These are phyloP conservation scores for Camptophora hylomeconis DNA, from an alignment of 2,329 filamentous ascomycete genomes.

Conservation along the genomic window DNA sequence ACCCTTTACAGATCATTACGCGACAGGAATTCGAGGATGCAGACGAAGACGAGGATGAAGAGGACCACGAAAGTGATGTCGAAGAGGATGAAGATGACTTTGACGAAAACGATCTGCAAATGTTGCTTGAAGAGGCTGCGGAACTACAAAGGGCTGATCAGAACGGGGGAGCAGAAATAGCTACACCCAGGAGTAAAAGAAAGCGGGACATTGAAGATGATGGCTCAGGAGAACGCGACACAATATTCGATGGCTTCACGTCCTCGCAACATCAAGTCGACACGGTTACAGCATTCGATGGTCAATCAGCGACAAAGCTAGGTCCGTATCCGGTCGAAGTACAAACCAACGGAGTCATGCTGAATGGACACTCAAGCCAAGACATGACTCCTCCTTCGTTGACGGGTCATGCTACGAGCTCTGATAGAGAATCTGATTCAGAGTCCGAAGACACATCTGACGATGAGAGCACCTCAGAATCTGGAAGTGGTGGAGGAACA, in stretches of 20 bases:
- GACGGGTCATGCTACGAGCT: slow-evolving; percentile 1
- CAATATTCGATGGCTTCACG: slow-evolving; percentile 11
- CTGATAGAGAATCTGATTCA: not conserved
- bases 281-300: too few relatives aligned
- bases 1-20: slow-evolving; percentile 5
- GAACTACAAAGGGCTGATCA: slow-evolving; percentile 5
- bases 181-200: slow-evolving; percentile 9
- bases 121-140: slow-evolving; percentile 11
- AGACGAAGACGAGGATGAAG: slow-evolving; percentile 16
- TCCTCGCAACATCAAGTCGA: too few relatives aligned
- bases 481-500: slow-evolving; percentile 1
- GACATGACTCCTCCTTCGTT: too few relatives aligned
- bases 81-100: slow-evolving; percentile 20
- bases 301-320: too few relatives aligned
- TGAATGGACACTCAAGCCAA: too few relatives aligned
- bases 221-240: slow-evolving; percentile 4
- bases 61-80: slow-evolving; percentile 12
- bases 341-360: too few relatives aligned
- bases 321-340: too few relatives aligned
- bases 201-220: slow-evolving; percentile 11
- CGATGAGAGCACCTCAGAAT: not conserved
- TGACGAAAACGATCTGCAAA: slow-evolving; percentile 17
- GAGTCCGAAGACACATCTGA: not conserved
- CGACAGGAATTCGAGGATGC: slow-evolving; percentile 18
- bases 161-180: too few relatives aligned